Base-by-base conservation (phyloP, 1,139 yeast species). In the Lodderomyces jiufengensis region DNA sequence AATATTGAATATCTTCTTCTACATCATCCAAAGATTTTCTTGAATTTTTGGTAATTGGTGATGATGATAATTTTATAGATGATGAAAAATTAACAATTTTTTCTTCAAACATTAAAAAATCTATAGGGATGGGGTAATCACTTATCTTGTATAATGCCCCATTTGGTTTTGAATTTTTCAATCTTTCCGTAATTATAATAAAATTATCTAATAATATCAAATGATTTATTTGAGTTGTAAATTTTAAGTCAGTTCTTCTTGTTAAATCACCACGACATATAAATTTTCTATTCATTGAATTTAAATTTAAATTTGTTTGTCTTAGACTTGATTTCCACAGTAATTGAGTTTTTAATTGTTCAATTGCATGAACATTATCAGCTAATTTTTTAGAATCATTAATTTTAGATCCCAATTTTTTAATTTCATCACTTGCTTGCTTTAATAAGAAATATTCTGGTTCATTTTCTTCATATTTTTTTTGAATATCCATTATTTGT, bases 191-290 rank as follows among this genome's bases (percentile, higher is more conserved):
- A 6, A 87, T 70, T 16, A 87, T 61, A 31, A 87, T 57, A 48
- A 70, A 85, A 50, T 87, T 84, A 52, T 87, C 95, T 37, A 87
- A 61, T 27, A 86, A 59, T 18, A 86, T 76, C 25, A 84, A 50
- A 48, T 78, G 84, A 12, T 61, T 63, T 5, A 56, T 67, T 44
- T 57, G 66, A 36, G 75, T 67, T 39, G 69, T 80, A 38, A 73
- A 67, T 67, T 70, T 80, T 62, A 66, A 61, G 36, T 79, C 85
- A 25, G 88, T 81, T 46, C 80, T 78, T 38, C 85, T 66, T 5
- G 66, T 52, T 16, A 83, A 71, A 32, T 74, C 76, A 1, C 92
- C 94, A 15, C 83, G 65, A 46, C 69, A 67, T 27, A 82, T 54
- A 28, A 86, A 63, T 45, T 63, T 71, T 43, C 95, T 66, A 36